Percentiles rank a stretch among this genome's conserved stretches.
Conservation (phyloP, 139 green algal species). For the Tetratostichococcus sp. region DNA sequence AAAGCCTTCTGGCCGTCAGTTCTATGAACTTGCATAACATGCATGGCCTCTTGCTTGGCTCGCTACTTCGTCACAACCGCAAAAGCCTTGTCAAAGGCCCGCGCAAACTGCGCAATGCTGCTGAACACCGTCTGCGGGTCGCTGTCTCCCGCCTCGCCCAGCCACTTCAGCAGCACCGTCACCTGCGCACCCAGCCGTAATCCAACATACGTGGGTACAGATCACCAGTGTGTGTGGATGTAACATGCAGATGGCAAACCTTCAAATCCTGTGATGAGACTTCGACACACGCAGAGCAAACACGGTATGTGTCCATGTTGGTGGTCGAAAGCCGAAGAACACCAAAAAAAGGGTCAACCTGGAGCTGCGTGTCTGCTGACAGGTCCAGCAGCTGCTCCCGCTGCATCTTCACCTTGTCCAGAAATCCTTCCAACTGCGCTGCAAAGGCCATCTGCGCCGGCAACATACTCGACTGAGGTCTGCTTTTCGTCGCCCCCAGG, state of each 20-base stretch:
- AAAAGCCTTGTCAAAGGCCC: background rate
- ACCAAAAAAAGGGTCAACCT: background rate
- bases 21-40: no score
- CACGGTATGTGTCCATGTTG: no score
- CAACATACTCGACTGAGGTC: no score
- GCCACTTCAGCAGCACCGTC: background rate
- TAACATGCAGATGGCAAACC: no score
- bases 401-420: background rate
- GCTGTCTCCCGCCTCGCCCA: background rate
- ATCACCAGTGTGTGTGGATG: no score
- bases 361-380: background rate
- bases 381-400: background rate
- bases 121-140: background rate
- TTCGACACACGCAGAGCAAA: no score
- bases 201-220: background rate
- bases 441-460: background rate
- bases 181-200: background rate
- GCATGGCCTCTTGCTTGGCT: no score
- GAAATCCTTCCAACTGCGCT: background rate
- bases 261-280: no score
- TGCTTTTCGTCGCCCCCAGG: no score
- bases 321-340: no score
- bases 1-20: no score
- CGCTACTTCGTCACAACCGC: background rate
- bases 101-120: background rate